Conservation (phyloP, 2,329 filamentous ascomycete genomes). For the Colletotrichum ledebouriae region DNA sequence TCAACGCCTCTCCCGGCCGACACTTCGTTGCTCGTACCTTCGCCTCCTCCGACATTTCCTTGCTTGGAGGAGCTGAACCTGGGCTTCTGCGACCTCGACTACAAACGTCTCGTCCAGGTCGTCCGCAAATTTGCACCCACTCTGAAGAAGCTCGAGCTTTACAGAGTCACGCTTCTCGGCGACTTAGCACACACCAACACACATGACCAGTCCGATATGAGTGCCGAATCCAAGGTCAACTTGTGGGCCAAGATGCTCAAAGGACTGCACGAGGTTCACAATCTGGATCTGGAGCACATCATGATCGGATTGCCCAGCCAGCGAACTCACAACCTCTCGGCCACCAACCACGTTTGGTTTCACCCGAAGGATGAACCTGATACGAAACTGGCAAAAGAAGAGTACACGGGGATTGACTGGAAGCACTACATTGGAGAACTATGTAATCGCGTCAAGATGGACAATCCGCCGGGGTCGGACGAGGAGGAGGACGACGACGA, state of each 20-base stretch:
- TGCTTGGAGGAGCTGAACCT: slow-evolving; percentile 59
- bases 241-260: slow-evolving; percentile 58
- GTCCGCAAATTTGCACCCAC: slow-evolving; percentile 59
- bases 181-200: slow-evolving; percentile 2
- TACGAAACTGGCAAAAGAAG: slow-evolving; percentile 14
- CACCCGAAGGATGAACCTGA: slow-evolving; percentile 6
- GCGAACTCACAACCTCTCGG: background rate
- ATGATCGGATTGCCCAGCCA: slow-evolving; percentile 50
- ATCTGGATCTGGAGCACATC: slow-evolving; percentile 52
- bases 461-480: slow-evolving; percentile 28
- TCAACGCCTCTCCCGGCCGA: background rate
- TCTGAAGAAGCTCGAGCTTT: slow-evolving; percentile 60
- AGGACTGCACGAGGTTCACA: slow-evolving; percentile 45
- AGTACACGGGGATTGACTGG: slow-evolving; percentile 54
- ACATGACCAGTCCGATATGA: background rate
- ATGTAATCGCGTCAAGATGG: slow-evolving; percentile 36
- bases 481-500: slow-evolving; percentile 13
- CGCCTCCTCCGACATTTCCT: slow-evolving; percentile 49
- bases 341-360: slow-evolving; percentile 4
- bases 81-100: slow-evolving; percentile 53
- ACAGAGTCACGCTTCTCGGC: slow-evolving; percentile 54
- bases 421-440: slow-evolving; percentile 52
- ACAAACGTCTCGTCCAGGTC: slow-evolving; percentile 51
- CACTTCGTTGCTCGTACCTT: slow-evolving; percentile 21
- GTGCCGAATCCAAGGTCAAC: slow-evolving; percentile 45